phyloP scores from a whole-genome alignment of 2,329 filamentous ascomycete genomes.

The Eutypa lata region DNA sequence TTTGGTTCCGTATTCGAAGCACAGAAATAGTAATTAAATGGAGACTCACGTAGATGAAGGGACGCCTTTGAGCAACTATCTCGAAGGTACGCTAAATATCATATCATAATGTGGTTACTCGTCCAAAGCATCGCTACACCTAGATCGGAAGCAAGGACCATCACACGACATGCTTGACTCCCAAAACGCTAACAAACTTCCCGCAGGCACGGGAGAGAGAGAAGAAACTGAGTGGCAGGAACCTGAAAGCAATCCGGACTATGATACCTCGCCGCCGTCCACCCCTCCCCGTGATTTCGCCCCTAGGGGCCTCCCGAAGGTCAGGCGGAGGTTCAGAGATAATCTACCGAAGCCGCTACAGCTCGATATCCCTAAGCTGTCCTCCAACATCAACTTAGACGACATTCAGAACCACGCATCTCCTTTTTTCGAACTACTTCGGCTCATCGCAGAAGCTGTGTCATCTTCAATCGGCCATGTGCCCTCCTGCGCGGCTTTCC shows the following conservation, averaged over 20 bases:
- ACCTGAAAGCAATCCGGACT: constrained; percentile 16
- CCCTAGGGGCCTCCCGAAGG: constrained; percentile 28
- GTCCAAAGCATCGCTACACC: not conserved
- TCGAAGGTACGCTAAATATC: constrained; percentile 25
- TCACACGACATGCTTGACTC: constrained; percentile 3
- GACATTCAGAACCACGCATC: constrained; percentile 23
- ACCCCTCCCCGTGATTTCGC: constrained; percentile 29
- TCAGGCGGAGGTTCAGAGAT: constrained; percentile 27
- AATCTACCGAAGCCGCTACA: constrained; percentile 22
- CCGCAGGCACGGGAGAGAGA: constrained; percentile 25
- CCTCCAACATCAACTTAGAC: constrained; percentile 20
- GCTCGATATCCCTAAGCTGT: constrained; percentile 21
- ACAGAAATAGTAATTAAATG: constrained; percentile 25
- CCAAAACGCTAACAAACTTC: constrained; percentile 15
- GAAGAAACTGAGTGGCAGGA: constrained; percentile 26
- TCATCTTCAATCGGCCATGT: constrained; percentile 30
- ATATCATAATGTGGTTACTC: constrained; percentile 3
- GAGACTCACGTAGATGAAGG: constrained; percentile 32
- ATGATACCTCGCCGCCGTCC: constrained; percentile 25
- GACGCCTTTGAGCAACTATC: constrained; percentile 32
- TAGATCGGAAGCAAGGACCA: not conserved
- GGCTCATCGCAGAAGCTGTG: constrained; percentile 25
- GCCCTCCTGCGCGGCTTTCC: constrained; percentile 27
- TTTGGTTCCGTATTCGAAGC: constrained; percentile 21
- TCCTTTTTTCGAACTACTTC: constrained; percentile 21